Conservation (phyloP, 192 early-diverging fungal genomes). For the Chytriomyces confervae region DNA sequence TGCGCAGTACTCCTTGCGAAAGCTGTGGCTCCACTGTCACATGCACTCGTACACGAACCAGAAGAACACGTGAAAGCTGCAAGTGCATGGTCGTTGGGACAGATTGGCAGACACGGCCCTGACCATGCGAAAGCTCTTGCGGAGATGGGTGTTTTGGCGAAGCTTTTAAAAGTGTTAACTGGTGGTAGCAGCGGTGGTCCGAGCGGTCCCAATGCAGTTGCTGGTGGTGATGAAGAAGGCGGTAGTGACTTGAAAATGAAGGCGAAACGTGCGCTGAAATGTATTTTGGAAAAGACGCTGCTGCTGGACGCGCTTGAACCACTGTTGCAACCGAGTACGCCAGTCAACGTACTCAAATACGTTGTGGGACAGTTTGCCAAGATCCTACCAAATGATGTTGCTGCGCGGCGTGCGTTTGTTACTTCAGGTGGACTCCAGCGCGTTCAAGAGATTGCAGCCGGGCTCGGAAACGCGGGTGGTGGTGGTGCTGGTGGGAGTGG, state of each 20-base stretch:
- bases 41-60: constrained; percentile 54
- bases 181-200: constrained; percentile 1
- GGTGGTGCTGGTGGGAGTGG: constrained; percentile 2
- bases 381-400: constrained; percentile 64
- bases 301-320: constrained; percentile 59
- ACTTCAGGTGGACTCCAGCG: constrained; percentile 57
- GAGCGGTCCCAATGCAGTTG: neutral
- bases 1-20: constrained; percentile 63
- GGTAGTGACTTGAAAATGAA: constrained; percentile 60
- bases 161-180: constrained; percentile 57
- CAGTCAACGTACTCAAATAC: constrained; percentile 63
- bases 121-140: constrained; percentile 67
- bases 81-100: constrained; percentile 63
- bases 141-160: constrained; percentile 59
- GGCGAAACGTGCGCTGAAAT: constrained; percentile 62
- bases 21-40: constrained; percentile 54
- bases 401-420: constrained; percentile 59
- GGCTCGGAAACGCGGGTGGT: constrained; percentile 33
- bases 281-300: constrained; percentile 60
- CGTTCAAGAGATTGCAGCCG: constrained; percentile 62
- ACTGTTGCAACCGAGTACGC: constrained; percentile 54
- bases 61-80: constrained; percentile 67
- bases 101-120: constrained; percentile 65
- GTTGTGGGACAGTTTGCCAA: constrained; percentile 65
- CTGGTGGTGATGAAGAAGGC: constrained; percentile 15